These are phyloP conservation scores for Fusarium ramigenum DNA, from an alignment of 2,329 filamentous ascomycete species.

Conservation along the genomic window DNA sequence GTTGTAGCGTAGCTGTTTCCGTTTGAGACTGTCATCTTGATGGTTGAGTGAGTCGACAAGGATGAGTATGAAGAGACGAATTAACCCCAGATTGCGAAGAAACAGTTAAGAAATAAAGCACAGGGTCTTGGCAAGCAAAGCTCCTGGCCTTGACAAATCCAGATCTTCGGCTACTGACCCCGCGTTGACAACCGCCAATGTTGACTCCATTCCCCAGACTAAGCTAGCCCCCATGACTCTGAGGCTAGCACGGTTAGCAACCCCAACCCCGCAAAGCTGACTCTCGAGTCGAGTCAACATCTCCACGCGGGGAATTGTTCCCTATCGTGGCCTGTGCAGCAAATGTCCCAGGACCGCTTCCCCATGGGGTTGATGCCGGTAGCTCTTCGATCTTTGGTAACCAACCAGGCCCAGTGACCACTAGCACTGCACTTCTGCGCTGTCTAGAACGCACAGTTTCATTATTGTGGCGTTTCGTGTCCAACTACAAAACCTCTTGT, in stretches of 20 bases:
- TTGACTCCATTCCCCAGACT: not conserved
- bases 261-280: not conserved
- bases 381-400: not conserved
- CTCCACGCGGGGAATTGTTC: not conserved
- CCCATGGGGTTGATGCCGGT: not conserved
- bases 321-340: not conserved
- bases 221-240: not conserved
- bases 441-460: not conserved
- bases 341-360: not conserved
- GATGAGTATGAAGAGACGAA: not conserved
- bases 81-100: not conserved
- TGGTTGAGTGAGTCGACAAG: not conserved
- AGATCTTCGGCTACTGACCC: not conserved
- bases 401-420: not conserved
- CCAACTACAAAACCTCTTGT: not conserved
- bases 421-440: not conserved
- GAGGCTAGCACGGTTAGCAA: not conserved
- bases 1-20: not conserved
- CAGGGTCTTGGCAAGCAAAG: not conserved
- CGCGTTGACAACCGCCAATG: not conserved
- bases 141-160: not conserved
- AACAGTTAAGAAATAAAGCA: not conserved
- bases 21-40: conserved; percentile 2
- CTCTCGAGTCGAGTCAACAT: not conserved
- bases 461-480: not conserved